phyloP scores from a whole-genome alignment of 78 protist species.

The Dictyostelium intermedium region DNA sequence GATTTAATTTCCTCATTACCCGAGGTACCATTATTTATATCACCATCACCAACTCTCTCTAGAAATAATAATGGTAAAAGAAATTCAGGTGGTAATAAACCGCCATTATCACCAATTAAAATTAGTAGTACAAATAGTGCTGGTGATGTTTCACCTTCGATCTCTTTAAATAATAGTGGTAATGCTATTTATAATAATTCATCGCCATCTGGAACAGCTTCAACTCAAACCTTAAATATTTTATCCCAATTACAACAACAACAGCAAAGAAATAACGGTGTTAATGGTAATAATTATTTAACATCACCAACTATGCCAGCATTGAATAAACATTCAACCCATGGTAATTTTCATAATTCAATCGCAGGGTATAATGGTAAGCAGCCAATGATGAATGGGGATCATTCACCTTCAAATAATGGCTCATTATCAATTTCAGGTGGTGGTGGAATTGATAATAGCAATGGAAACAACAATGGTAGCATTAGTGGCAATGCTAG shows the following conservation, averaged over 20 bases:
- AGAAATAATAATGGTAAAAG: background rate
- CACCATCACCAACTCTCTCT: slow-evolving; percentile 30
- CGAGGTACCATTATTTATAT: slow-evolving; percentile 3
- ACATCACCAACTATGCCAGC: slow-evolving; percentile 28
- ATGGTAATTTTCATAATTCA: background rate
- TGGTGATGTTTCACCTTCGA: background rate
- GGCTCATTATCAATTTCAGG: background rate
- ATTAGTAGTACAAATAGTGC: background rate
- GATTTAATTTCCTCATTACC: background rate
- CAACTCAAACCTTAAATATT: background rate
- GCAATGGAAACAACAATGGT: background rate
- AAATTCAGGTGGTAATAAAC: background rate
- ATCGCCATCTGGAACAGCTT: background rate
- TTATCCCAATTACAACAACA: background rate
- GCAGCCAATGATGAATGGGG: background rate
- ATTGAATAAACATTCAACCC: background rate
- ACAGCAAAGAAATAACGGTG: background rate
- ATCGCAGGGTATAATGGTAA: background rate
- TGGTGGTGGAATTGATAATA: background rate
- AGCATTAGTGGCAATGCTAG: background rate
- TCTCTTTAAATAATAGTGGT: background rate
- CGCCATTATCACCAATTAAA: background rate
- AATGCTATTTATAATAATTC: background rate
- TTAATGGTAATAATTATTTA: background rate
- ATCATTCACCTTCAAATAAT: background rate